Evolutionary conservation across 2,329 filamentous ascomycete species (phyloP), one percentile per base, ranked within the genome.

Genomic region (Fusarium sp.): DNA sequence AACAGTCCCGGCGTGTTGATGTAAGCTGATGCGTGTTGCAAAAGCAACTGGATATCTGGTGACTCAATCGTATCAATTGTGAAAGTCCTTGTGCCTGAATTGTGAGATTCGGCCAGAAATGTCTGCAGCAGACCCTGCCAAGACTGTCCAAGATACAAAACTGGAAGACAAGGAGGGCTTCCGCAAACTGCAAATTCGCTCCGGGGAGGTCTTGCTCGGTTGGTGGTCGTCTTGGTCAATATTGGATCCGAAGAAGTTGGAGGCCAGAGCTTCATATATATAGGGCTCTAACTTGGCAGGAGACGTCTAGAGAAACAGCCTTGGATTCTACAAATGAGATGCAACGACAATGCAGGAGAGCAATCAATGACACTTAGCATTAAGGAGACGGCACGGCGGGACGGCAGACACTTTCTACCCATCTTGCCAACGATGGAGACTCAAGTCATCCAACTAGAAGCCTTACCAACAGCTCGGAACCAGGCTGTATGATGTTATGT

Each of bases 391-490:
- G 30, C 22, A 18, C 18, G 35, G 45, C 55, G 54, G 61, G 61
- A 61, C 28, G 35, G 28, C 33, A 44, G 30, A 26, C 39, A 58
- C 62, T 68, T 76, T 72, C 41, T 76, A 71, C 56, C 44, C 45
- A 65, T 53, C 28, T 50, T 45, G 47, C 62, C 24, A 57, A 45
- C 50, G 56, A 65, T 50, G 31, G 36, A 12, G 42, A 59, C 36
- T 51, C n/a, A 33, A 20, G 26, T n/a, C 57, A 58, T 54, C 69
- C 71, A 71, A 71, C 44, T 60, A 71, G 68, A 76, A 62, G 69
- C 57, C 55, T 35, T 73, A 51, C 74, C 69, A 50, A 42, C 42
- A 48, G 44, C 60, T 44, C 30, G 71, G 73, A 61, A 75, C 67
- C 65, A 53, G 61, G 58, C 31, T 73, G 61, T 28, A 24, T 45